phyloP scores from a whole-genome alignment of 129 eudicot species.

The Saussurea involucrata region DNA sequence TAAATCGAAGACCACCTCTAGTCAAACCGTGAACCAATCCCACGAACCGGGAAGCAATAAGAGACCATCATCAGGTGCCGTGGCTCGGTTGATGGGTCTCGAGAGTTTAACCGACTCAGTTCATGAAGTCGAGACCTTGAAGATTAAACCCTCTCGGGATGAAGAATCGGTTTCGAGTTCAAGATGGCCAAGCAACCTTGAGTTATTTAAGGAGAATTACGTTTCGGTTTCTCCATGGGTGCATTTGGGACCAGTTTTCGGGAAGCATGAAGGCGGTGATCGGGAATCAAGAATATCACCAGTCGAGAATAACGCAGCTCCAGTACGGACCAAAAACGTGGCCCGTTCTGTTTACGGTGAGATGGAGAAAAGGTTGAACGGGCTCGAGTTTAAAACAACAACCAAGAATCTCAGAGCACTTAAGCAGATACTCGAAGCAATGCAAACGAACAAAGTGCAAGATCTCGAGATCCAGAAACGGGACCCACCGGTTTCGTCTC shows the following conservation, averaged over 20 bases:
- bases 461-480: constrained; percentile 13
- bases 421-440: constrained; percentile 90
- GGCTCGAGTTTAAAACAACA: constrained; percentile 62
- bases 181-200: constrained; percentile 32
- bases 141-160: constrained; percentile 1
- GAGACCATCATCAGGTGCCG: constrained; percentile 60
- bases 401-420: constrained; percentile 96
- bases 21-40: background rate
- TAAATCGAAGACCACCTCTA: constrained; percentile 18
- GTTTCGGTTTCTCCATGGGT: constrained; percentile 37
- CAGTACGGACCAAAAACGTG: background rate
- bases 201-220: constrained; percentile 26
- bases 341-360: constrained; percentile 70
- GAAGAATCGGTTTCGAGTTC: constrained; percentile 31
- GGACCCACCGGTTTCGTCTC: constrained; percentile 27
- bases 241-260: constrained; percentile 41
- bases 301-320: background rate
- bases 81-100: constrained; percentile 91
- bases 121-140: constrained; percentile 27
- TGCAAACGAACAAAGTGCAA: constrained; percentile 44
- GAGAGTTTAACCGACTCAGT: constrained; percentile 45
- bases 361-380: constrained; percentile 75
- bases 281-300: constrained; percentile 26
- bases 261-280: constrained; percentile 39
- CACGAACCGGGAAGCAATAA: constrained; percentile 59